Evolutionary conservation across 2,329 filamentous ascomycete genomes (phyloP).

Genomic region (Phialophora macrospora): DNA sequence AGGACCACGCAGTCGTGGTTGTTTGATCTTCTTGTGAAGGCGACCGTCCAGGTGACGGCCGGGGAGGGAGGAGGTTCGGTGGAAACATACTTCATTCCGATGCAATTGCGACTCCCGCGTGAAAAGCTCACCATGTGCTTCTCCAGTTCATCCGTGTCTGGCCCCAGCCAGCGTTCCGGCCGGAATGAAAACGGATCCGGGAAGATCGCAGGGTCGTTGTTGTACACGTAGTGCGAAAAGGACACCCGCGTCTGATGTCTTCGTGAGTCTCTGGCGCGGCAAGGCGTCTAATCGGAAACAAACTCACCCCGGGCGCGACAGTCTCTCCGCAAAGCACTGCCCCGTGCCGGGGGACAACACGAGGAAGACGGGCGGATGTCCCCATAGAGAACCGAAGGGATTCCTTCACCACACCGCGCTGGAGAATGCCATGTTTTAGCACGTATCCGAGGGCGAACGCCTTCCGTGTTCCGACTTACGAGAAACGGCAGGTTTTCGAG

Average conservation of each 20-base stretch:
- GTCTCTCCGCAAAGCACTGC: constrained; percentile 17
- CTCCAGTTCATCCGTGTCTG: constrained; percentile 44
- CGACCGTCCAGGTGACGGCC: not conserved
- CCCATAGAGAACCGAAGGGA: constrained; percentile 23
- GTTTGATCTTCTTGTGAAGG: not conserved
- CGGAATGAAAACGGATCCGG: constrained; percentile 43
- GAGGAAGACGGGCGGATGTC: constrained; percentile 17
- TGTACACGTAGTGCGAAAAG: constrained; percentile 25
- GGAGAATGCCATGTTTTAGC: not conserved
- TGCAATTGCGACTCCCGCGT: constrained; percentile 48
- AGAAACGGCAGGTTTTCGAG: constrained; percentile 24
- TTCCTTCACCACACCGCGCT: constrained; percentile 26
- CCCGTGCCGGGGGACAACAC: constrained; percentile 19
- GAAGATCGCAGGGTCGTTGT: constrained; percentile 43
- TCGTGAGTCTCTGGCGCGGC: not conserved
- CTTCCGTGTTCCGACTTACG: constrained; percentile 3
- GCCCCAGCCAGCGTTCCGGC: constrained; percentile 50
- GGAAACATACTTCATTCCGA: constrained; percentile 47
- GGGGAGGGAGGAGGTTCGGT: not conserved
- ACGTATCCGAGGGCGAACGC: not conserved
- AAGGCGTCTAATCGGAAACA: not conserved
- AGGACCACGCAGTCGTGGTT: not conserved
- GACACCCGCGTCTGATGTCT: constrained; percentile 15
- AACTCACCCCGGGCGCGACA: constrained; percentile 17
- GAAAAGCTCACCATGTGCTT: constrained; percentile 49